Evolutionary conservation across 2,329 filamentous ascomycete genomes (phyloP), one percentile per base, ranked within the genome.

Genomic region (Chrysoporthe puriensis): DNA sequence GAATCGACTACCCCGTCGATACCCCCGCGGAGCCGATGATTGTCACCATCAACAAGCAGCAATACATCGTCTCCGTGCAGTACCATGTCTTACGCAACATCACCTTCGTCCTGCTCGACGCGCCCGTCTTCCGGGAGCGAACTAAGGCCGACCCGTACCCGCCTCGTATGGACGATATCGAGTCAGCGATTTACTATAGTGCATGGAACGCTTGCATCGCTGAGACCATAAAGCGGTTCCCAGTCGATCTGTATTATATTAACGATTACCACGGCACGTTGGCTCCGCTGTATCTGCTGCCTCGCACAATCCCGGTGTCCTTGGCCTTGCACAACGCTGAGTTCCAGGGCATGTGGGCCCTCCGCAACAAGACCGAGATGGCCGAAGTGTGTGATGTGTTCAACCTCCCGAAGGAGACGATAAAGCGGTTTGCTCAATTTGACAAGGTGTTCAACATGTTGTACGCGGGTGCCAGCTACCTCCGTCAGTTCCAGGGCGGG

Each of bases 171-270:
- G 88, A 91, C 11, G 68, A 91, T 73, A 79, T 90, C 66, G 86
- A 88, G 69, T 88, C 84, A 70, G 88, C 88, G 9, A 86, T 91
- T 62, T 90, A 90, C 77, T 90, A 90, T 76, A 89, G 87, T 1
- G 87, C 88, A 1, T 91, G 88, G 88, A 90, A 90, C 68, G 85
- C 88, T 73, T 90, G 88, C 73, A 89, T 90, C 71, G 86, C 88
- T 1, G 82, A 87, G 70, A 79, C 86, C 2, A 83, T 89, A 70
- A 81, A 82, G 62, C 83, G 88, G 18, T 90, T 90, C 4, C 68
- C 68, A 0, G 44, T 69, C 18, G 77, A 80, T 44, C 72, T 80
- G 43, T 83, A 82, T 65, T 72, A 80, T 63, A 78, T 81, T 71
- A 75, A 79, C 60, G 74, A 77, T 48, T 82, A 81, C 70, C 74